phyloP scores from a whole-genome alignment of 2,329 filamentous ascomycete species.

The Alternaria hordeiaustralica region DNA sequence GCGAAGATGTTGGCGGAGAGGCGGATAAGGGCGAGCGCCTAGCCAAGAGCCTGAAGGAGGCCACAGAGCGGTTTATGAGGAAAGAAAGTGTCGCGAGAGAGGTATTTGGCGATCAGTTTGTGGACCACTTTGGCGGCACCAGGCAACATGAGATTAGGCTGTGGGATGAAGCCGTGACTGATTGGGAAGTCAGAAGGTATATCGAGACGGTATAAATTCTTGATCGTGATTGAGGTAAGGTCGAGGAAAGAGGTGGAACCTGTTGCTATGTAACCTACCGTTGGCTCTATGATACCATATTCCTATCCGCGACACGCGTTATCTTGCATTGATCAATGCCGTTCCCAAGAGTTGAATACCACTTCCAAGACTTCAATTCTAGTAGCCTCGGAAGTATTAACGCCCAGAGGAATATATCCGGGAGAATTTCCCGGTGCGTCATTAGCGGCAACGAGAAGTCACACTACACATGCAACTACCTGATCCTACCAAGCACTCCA shows the following conservation, averaged over 20 bases:
- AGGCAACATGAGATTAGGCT: constrained; percentile 87
- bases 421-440: neutral
- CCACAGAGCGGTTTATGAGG: constrained; percentile 76
- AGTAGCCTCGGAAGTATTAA: neutral
- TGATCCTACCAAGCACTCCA: neutral
- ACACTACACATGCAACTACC: neutral
- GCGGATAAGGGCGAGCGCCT: constrained; percentile 76
- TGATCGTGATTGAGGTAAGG: neutral
- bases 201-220: constrained; percentile 42
- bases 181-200: constrained; percentile 73
- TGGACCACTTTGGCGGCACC: constrained; percentile 93
- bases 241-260: neutral
- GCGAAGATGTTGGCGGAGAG: constrained; percentile 77
- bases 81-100: constrained; percentile 88
- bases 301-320: neutral
- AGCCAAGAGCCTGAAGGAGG: constrained; percentile 85
- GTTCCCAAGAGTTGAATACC: neutral
- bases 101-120: constrained; percentile 92
- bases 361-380: neutral
- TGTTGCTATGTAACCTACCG: neutral
- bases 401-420: neutral
- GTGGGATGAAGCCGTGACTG: constrained; percentile 96
- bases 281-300: neutral
- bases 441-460: neutral
- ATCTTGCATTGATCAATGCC: neutral